Evolutionary conservation across 2,329 filamentous ascomycete species (phyloP).

Genomic region (Scleromitrula shiraiana): DNA sequence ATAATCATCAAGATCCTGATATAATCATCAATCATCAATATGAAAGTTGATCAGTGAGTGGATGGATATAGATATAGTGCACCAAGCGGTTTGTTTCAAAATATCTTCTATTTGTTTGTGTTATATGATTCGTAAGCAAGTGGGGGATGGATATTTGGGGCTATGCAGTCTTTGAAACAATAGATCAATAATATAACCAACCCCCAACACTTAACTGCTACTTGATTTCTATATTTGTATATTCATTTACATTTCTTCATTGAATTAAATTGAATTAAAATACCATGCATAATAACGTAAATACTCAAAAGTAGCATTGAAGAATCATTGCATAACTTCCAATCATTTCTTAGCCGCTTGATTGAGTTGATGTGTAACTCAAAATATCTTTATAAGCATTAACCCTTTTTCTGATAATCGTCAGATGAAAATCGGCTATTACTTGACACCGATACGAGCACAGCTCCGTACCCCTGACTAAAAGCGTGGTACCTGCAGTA

Average conservation of each 20-base stretch:
- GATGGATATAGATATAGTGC: no score
- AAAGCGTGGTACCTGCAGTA: conserved; percentile 7
- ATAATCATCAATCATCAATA: no score
- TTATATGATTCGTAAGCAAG: neutral
- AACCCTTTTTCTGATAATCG: conserved; percentile 2
- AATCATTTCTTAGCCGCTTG: conserved; percentile 6
- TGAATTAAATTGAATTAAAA: no score
- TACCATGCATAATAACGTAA: conserved; percentile 1
- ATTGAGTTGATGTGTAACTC: no score
- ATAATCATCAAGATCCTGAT: neutral
- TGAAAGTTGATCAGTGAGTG: no score
- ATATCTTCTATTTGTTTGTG: neutral
- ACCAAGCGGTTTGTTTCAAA: conserved; percentile 6
- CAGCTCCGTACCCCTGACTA: conserved; percentile 1
- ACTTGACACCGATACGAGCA: conserved; percentile 3
- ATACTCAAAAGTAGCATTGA: neutral
- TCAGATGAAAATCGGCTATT: neutral
- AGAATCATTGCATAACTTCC: conserved; percentile 1
- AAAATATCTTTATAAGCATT: no score
- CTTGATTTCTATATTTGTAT: no score
- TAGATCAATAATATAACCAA: no score
- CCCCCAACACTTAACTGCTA: no score
- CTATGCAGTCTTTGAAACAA: conserved; percentile 1
- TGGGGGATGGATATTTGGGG: no score
- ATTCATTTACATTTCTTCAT: no score